A percentile compares a stretch with the other conserved stretches of the same genome.
phyloP scores from a whole-genome alignment of 2,329 filamentous ascomycete species.

The Fusarium sp. region DNA sequence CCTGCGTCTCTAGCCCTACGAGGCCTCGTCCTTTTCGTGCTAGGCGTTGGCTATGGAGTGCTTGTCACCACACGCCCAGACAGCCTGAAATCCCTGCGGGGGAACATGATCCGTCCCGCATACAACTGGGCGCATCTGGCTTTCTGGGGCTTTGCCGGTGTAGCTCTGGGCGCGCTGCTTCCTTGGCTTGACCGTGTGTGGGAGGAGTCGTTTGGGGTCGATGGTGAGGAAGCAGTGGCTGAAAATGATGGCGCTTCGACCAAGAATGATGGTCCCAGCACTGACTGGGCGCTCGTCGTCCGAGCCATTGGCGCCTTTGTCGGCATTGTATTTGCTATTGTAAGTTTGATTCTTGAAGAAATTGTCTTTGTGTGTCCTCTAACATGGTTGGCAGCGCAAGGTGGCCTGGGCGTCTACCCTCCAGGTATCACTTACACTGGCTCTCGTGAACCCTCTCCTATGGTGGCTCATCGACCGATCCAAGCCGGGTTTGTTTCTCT shows the following conservation, averaged over 20 bases:
- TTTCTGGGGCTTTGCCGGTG: constrained; percentile 83
- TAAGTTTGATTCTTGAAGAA: constrained; percentile 56
- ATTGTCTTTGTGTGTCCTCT: constrained; percentile 9
- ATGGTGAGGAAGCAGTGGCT: constrained; percentile 43
- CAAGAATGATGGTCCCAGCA: constrained; percentile 54
- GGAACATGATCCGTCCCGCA: constrained; percentile 52
- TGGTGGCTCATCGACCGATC: constrained; percentile 98
- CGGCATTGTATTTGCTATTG: constrained; percentile 74
- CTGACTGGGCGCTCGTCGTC: constrained; percentile 75
- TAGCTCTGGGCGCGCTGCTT: constrained; percentile 77
- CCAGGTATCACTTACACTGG: constrained; percentile 89
- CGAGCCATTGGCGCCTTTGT: constrained; percentile 67
- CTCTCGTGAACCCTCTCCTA: constrained; percentile 87
- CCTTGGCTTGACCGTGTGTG: constrained; percentile 85
- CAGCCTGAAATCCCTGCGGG: constrained; percentile 67
- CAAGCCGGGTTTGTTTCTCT: constrained; percentile 81
- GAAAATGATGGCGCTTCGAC: constrained; percentile 42
- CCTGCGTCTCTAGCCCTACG: constrained; percentile 64
- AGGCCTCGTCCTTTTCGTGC: constrained; percentile 71
- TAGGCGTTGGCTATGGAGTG: constrained; percentile 83
- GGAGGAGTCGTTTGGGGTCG: constrained; percentile 60
- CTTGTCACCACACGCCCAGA: constrained; percentile 72
- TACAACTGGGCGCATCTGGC: constrained; percentile 72
- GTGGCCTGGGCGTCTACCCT: constrained; percentile 93
- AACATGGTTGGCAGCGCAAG: constrained; percentile 68